phyloP scores from a whole-genome alignment of 257 asterid genomes.

The Primulina eburnea region DNA sequence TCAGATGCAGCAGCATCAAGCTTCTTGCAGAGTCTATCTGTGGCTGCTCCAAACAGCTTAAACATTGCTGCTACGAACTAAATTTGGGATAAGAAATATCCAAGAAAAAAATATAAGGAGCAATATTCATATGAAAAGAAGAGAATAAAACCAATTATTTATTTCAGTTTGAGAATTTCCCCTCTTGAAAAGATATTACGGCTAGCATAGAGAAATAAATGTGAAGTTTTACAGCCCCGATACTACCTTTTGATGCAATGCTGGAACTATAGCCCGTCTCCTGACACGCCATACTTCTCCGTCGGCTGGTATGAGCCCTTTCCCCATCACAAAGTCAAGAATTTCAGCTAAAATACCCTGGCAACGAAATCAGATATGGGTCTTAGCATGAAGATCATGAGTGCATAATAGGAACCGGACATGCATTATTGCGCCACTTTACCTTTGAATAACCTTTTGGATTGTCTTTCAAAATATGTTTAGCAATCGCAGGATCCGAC shows the following conservation, averaged over 20 bases:
- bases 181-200: neutral
- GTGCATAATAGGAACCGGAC: conserved; percentile 4
- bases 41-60: conserved; percentile 80
- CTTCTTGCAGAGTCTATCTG: conserved; percentile 75
- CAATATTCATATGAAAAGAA: neutral
- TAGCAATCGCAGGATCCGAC: conserved; percentile 87
- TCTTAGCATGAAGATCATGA: conserved; percentile 14
- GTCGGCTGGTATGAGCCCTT: conserved; percentile 99
- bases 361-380: conserved; percentile 13
- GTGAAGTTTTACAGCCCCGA: conserved; percentile 1
- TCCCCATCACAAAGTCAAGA: conserved; percentile 95
- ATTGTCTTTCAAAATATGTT: conserved; percentile 80
- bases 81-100: conserved; percentile 24
- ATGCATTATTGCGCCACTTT: conserved; percentile 16
- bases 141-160: neutral
- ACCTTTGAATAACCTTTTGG: conserved; percentile 94
- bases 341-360: conserved; percentile 98
- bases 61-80: conserved; percentile 96
- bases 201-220: neutral
- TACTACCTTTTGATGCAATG: conserved; percentile 90
- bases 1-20: conserved; percentile 90
- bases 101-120: conserved; percentile 10
- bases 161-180: too few relatives aligned
- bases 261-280: conserved; percentile 93
- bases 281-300: conserved; percentile 94